Percentiles rank a stretch among this genome's conserved stretches.
Evolutionary conservation across 2,329 filamentous ascomycete species (phyloP).

Genomic region (Monosporascus sp.): DNA sequence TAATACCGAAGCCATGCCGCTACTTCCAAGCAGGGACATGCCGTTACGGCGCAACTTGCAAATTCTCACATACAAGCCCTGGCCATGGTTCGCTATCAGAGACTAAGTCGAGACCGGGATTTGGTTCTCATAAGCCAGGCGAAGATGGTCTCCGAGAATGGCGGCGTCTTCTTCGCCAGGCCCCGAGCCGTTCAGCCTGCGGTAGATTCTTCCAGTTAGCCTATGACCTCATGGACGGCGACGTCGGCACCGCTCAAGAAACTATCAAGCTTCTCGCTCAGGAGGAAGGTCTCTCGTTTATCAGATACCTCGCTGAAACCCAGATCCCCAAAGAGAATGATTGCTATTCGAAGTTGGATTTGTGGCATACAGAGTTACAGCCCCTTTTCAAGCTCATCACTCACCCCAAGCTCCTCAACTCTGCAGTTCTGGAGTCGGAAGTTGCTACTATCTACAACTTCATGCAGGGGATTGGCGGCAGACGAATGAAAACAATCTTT

Average conservation of each 20-base stretch:
- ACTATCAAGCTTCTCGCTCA: slow-evolving; percentile 21
- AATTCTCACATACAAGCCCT: background rate
- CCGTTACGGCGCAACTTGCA: background rate
- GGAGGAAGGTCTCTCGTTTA: slow-evolving; percentile 24
- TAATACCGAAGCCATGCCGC: slow-evolving; percentile 11
- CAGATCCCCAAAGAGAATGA: slow-evolving; percentile 10
- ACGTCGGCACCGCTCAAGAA: slow-evolving; percentile 24
- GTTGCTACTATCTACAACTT: slow-evolving; percentile 30
- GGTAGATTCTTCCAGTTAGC: slow-evolving; percentile 26
- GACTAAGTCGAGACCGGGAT: background rate
- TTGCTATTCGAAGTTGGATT: background rate
- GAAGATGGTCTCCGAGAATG: slow-evolving; percentile 43
- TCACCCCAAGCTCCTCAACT: slow-evolving; percentile 29
- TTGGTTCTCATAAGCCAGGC: slow-evolving; percentile 28
- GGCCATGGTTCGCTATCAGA: background rate
- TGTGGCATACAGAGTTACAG: slow-evolving; percentile 23
- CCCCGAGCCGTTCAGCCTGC: background rate
- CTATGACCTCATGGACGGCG: slow-evolving; percentile 25
- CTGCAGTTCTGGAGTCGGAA: slow-evolving; percentile 33
- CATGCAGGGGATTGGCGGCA: slow-evolving; percentile 28
- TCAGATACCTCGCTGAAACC: slow-evolving; percentile 19
- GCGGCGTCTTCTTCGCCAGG: slow-evolving; percentile 14
- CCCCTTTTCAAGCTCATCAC: slow-evolving; percentile 32
- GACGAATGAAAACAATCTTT: slow-evolving; percentile 27
- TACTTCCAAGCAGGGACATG: slow-evolving; percentile 30